A percentile compares a stretch with the other conserved stretches of the same genome.
These are phyloP conservation scores for Epicoccum nigrum DNA, from an alignment of 2,329 filamentous ascomycete species.

Conservation along the genomic window DNA sequence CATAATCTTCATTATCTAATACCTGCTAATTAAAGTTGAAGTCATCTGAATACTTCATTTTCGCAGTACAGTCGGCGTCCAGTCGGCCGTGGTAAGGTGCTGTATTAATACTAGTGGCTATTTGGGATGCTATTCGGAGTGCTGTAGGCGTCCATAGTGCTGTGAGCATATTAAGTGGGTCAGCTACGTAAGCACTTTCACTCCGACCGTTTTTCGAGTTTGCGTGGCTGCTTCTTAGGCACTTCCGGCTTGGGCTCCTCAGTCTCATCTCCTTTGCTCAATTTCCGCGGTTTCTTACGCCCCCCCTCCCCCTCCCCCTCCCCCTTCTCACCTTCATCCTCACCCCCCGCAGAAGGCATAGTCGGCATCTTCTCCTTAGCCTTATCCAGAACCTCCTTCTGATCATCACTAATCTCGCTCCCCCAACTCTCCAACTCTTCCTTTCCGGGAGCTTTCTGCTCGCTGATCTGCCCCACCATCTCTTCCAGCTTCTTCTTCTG, in stretches of 20 bases:
- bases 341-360: not conserved
- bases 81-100: no score
- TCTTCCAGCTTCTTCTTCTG: slow-evolving; percentile 29
- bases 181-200: not conserved
- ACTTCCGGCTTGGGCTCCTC: not conserved
- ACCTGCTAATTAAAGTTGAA: no score
- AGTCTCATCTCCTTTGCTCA: slow-evolving; percentile 13
- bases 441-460: slow-evolving; percentile 22
- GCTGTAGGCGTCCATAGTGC: no score
- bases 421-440: slow-evolving; percentile 26
- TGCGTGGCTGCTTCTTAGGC: slow-evolving; percentile 19
- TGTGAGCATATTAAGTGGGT: no score
- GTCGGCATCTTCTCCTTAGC: slow-evolving; percentile 20
- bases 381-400: no score
- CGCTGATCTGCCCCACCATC: slow-evolving; percentile 26
- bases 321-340: not conserved
- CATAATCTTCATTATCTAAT: no score
- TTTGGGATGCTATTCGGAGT: no score
- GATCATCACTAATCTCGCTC: slow-evolving; percentile 17
- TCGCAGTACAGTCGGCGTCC: no score
- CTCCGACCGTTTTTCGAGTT: slow-evolving; percentile 18
- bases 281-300: slow-evolving; percentile 27
- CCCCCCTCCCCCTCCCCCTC: not conserved
- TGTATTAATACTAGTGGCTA: no score
- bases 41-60: no score